phyloP scores from a whole-genome alignment of 179 eudicot genomes.

The Kewa caespitosa region DNA sequence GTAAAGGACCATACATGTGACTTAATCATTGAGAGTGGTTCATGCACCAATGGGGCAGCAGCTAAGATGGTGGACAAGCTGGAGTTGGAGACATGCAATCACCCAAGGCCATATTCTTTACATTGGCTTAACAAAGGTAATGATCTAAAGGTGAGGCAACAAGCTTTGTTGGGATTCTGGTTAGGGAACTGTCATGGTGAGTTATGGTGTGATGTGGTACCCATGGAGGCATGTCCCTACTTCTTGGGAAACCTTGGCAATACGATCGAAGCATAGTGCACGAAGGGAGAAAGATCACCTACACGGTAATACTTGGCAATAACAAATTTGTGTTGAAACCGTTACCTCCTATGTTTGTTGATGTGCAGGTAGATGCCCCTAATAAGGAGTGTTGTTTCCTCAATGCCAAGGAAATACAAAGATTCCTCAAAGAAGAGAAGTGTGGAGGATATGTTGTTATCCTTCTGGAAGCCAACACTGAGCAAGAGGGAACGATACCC shows the following conservation, averaged over 20 bases:
- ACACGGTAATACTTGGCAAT: background rate
- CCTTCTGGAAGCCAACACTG: no score
- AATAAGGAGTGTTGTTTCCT: no score
- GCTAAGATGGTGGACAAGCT: background rate
- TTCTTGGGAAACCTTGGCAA: background rate
- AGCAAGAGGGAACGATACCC: no score
- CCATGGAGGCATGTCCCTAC: background rate
- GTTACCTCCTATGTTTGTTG: background rate
- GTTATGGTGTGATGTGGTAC: background rate
- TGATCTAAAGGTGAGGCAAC: background rate
- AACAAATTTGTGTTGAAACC: background rate
- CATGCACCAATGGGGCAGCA: background rate
- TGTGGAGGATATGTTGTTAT: no score
- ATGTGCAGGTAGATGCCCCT: background rate
- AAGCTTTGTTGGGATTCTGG: background rate
- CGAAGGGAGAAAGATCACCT: background rate
- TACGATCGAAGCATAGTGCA: no score
- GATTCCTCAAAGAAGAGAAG: no score
- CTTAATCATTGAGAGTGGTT: background rate
- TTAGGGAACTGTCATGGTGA: background rate
- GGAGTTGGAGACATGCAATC: background rate
- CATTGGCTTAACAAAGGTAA: background rate
- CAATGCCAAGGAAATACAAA: no score
- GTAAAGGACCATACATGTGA: no score
- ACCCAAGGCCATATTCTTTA: background rate